Evolutionary conservation across 257 asterid genomes (phyloP).

Genomic region (Scutellaria barbata): DNA sequence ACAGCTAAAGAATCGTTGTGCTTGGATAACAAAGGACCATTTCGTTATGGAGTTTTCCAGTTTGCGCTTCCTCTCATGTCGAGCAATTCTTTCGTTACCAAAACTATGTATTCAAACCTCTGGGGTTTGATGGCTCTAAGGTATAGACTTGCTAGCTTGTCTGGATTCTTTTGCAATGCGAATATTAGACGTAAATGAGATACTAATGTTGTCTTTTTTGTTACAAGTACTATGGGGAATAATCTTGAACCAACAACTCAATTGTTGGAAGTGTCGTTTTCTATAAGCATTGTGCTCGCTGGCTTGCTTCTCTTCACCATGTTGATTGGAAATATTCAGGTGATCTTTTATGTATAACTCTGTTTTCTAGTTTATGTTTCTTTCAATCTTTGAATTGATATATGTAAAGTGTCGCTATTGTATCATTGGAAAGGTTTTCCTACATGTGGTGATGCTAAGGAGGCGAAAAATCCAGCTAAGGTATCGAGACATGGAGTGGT

Average conservation of each 20-base stretch:
- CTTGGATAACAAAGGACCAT: slow-evolving; percentile 59
- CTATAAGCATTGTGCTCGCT: slow-evolving; percentile 57
- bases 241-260: slow-evolving; percentile 64
- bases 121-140: slow-evolving; percentile 75
- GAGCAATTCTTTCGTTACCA: slow-evolving; percentile 51
- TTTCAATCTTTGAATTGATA: background rate
- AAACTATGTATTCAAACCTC: slow-evolving; percentile 61
- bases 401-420: background rate
- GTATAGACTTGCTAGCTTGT: slow-evolving; percentile 29
- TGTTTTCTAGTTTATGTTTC: background rate
- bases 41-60: slow-evolving; percentile 52
- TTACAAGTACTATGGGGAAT: slow-evolving; percentile 61
- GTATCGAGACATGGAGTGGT: slow-evolving; percentile 72
- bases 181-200: too few relatives aligned
- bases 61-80: slow-evolving; percentile 67
- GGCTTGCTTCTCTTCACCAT: slow-evolving; percentile 65
- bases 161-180: too few relatives aligned
- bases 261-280: slow-evolving; percentile 60
- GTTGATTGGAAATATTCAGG: slow-evolving; percentile 71
- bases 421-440: slow-evolving; percentile 47
- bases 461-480: slow-evolving; percentile 64
- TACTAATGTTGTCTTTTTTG: background rate
- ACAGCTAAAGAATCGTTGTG: slow-evolving; percentile 44
- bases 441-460: slow-evolving; percentile 69
- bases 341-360: background rate